A percentile compares a stretch with the other conserved stretches of the same genome.
phyloP scores from a whole-genome alignment of 179 eudicot species.

The Heliamphora pulchella region DNA sequence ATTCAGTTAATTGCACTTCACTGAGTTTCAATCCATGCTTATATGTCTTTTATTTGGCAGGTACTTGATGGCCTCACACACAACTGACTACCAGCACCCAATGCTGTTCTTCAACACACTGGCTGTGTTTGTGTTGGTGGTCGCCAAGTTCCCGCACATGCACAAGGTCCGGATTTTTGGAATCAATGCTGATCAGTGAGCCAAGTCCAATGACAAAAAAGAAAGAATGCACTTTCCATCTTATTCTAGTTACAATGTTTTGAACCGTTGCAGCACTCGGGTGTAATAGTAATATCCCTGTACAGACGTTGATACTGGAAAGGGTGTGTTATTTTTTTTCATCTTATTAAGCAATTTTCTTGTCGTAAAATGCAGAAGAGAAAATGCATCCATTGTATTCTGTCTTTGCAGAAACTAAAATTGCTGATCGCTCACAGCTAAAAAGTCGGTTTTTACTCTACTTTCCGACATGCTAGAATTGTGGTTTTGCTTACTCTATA shows the following conservation, averaged over 20 bases:
- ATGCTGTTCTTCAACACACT: conserved; percentile 49
- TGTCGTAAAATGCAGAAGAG: no score
- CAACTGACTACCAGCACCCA: conserved; percentile 47
- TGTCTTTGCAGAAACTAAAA: no score
- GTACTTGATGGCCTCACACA: conserved; percentile 49
- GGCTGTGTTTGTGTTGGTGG: conserved; percentile 41
- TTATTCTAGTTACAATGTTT: not conserved
- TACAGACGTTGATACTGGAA: conserved; percentile 15
- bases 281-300: conserved; percentile 3
- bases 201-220: not conserved
- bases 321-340: conserved; percentile 5
- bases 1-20: not conserved
- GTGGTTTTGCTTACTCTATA: no score
- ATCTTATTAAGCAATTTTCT: no score
- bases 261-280: not conserved
- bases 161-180: conserved; percentile 56
- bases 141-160: conserved; percentile 51
- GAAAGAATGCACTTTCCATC: not conserved
- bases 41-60: conserved; percentile 19
- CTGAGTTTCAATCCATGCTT: not conserved
- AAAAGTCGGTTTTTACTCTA: no score
- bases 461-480: no score
- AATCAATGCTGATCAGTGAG: conserved; percentile 37
- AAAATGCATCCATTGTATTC: no score
- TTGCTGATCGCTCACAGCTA: no score